Evolutionary conservation across 495 filamentous ascomycete genomes (phyloP).

Genomic region (Xylaria grammica): DNA sequence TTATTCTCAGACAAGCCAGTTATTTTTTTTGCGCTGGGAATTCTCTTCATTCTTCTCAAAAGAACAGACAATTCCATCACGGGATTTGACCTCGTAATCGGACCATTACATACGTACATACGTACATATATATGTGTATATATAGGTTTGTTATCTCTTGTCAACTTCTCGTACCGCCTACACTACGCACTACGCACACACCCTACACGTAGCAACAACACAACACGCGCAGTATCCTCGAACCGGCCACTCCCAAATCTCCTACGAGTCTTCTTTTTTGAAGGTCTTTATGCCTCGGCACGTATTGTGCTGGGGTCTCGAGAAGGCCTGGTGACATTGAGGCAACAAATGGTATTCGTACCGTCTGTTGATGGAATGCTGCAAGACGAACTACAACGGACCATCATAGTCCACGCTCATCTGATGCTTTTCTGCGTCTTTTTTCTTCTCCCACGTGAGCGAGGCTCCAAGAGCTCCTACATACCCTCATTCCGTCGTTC

Average conservation of each 20-base stretch:
- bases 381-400: conserved; percentile 51
- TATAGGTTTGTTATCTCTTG: conserved; percentile 12
- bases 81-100: not conserved
- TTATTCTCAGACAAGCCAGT: too few relatives aligned
- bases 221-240: conserved; percentile 44
- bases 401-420: conserved; percentile 62
- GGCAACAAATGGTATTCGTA: conserved; percentile 35
- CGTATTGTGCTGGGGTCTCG: conserved; percentile 54
- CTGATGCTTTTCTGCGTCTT: conserved; percentile 33
- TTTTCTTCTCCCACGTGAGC: conserved; percentile 45
- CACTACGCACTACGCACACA: too few relatives aligned
- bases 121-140: too few relatives aligned
- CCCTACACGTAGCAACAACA: not conserved
- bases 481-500: conserved; percentile 24
- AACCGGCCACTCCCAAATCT: conserved; percentile 45
- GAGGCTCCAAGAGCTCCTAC: conserved; percentile 62
- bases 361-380: conserved; percentile 38
- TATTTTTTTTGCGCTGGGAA: not conserved
- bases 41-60: conserved; percentile 1
- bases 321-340: conserved; percentile 47
- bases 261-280: conserved; percentile 50
- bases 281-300: conserved; percentile 50
- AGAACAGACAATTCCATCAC: not conserved
- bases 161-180: not conserved
- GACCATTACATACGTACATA: too few relatives aligned